Base-by-base conservation (phyloP, 768 basidiomycete species). In the Krasilnikovozyma curviuscula region DNA sequence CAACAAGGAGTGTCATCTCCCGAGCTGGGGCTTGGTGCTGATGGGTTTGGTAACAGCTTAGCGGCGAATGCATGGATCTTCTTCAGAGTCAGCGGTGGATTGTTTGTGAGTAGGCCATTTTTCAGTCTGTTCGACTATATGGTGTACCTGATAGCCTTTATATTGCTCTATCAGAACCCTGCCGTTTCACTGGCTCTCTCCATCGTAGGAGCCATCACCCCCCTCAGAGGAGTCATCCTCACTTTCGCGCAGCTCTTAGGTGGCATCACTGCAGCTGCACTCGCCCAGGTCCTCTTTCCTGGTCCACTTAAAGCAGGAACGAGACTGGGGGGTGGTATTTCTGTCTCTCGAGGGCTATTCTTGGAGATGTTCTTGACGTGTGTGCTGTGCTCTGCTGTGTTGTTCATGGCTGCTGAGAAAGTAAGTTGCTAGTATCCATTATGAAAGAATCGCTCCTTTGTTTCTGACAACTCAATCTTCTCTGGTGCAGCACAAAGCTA, bases 401-500 rank as follows among this genome's bases (percentile, higher is more conserved):
- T 49, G 25, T 18, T 52, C 3, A 44, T 52, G 9, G 50, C 50
- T 1, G 50, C 50, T 16, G 50, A 52, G 29, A 52, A 52, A 37
- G 45, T 46, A 2, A 18, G 44, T 21, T 5, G 24, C 27, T 4
- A 3, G 3, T 4, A 4, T 24, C 37, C 24, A 41, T 19, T 25
- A 25, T 21, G 21, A 7, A 16, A 23, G 45, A 35, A 34, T 24
- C 24, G 49, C 0, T 24, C 49, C 0, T 46, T 49, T 25, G 43
- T 44, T 1, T 49, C 53, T 12, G 57, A 55, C 46, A 59, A n/a
- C n/a, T n/a, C n/a, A n/a, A n/a, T n/a, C n/a, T n/a, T n/a, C n/a
- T n/a, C n/a, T n/a, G n/a, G n/a, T n/a, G n/a, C n/a, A 61, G 54
- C 62, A 64, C 55, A 65, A 66, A 48, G 67, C 66, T 2, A 68